Evolutionary conservation across 768 basidiomycete genomes (phyloP), one percentile per base, ranked within the genome.

Genomic region (Mycena albidolilacea): DNA sequence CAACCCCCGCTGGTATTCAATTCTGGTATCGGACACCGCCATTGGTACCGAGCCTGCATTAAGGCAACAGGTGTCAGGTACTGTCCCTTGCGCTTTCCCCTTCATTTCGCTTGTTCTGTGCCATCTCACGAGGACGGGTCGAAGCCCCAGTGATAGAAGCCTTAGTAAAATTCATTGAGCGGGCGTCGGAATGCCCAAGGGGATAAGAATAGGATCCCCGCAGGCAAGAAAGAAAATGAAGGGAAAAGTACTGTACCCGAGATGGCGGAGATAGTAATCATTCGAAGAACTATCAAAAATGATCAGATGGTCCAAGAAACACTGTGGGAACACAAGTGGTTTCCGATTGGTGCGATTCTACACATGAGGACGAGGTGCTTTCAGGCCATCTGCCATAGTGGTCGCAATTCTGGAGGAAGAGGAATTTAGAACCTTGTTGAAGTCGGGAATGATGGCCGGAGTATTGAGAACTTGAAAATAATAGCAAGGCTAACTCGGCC

Each of bases 1-100:
- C 50, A 54, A 65, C 54, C 63, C 35, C 61, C 23, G 61, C 44
- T 63, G 61, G 43, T 63, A 48, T 63, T 23, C n/a, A 17, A 58
- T 58, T 58, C 55, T 38, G 55, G 35, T 58, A 58, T 58, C 55
- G 35, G 8, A 58, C 35, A 37, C 50, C n/a, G 41, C 60, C 41
- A 62, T 62, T 14, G 44, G 59, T 60, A 41, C 38, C 57, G 57
- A 59, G 57, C 57, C 57, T 30, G 30, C 3, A 30, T 30, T 30
- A 30, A 30, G 30, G 30, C 30, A 30, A 30, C 10, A 43, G 41
- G 46, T 48, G 17, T 14, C 46, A 17, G 17, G 46, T 17, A 48
- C 46, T 6, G 46, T 48, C 6, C 46, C 41, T 43, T 43, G 41
- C 41, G 41, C 41, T 43, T 48, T 48, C 46, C 14, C 12, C 17